Base-by-base conservation (phyloP, 1,139 yeast species). In the Candida sp. region DNA sequence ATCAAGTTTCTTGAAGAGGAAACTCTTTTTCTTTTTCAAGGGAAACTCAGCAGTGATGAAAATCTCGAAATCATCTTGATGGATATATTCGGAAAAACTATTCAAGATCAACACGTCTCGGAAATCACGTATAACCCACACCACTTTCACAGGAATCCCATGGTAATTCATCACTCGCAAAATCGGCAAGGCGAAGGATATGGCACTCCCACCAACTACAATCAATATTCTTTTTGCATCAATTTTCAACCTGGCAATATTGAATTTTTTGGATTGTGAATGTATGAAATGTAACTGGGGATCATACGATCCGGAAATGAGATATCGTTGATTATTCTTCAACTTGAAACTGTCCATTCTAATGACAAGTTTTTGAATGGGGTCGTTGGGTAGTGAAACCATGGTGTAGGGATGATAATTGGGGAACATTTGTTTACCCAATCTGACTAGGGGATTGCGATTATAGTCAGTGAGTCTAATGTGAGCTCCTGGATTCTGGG, bases 51-150 rank as follows among this genome's bases (percentile, higher is more conserved):
- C 89, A 2, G 93, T 86, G 36, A 86, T 77, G 51, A 79, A 86
- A 25, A 87, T 82, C 52, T 86, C 93, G 52, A 86, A 76, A 53
- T 79, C 81, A 46, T 83, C 87, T 15, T 83, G 83, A 51, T 81
- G 84, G 36, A 83, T 73, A 47, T 58, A 83, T 19, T 79, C 85
- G 50, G 79, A 82, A 57, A 83, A 84, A 56, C 72, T 73, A 43
- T 79, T 81, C 48, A 91, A 68, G 3, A 86, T 70, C 35, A 79
- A 71, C 38, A 89, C 76, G 56, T 91, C 97, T 44, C 84, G 75
- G 48, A 81, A 84, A 57, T 91, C 97, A 54, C 90, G 77, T 27
- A 89, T 81, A 5, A 91, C 96, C 97, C 97, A 91, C 5, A 90
- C 75, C 49, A 90, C 73, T 55, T 88, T 86, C 8, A 79, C 82